Evolutionary conservation across 768 basidiomycete genomes (phyloP), one percentile per base, ranked within the genome.

Genomic region (Kwoniella shandongensis): DNA sequence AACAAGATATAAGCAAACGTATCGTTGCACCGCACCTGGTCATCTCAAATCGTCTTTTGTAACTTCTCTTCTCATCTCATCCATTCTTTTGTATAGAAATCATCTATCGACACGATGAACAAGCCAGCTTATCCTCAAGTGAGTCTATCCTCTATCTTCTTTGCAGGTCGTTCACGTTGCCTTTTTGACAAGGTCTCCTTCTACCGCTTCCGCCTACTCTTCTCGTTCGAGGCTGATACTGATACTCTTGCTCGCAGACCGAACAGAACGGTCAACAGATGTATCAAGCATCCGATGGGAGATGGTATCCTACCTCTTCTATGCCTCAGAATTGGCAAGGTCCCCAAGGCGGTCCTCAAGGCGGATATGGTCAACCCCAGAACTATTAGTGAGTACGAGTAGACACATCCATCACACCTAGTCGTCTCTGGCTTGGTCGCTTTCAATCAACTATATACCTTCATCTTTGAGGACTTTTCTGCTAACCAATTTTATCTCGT

Each of bases 281-380:
- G 61, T 70, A 70, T 36, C 66, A 64, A 40, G 69, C 69, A 7
- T 60, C 57, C 26, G 68, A 70, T 46, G 69, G 69, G 4, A 60
- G 67, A 38, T 67, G 63, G 63, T 67, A 70, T 45, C 66, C 65
- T n/a, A 54, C 50, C 25, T 39, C 46, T 18, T 44, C 57, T 4
- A 59, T 59, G 57, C 57, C 57, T 1, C 57, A 59, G 36, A 44
- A 44, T 26, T 59, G 57, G 57, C 51, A 42, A 32, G 25, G 32
- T n/a, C 25, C 26, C 4, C 51, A 52, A 27, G 38, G 39, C 5
- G 35, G 39, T 17, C 25, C 25, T 25, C 26, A 51, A 7, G 23
- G 39, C 4, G 50, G 26, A 29, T 51, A 51, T 29, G 35, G 22
- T 20, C 36, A 39, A 17, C 39, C 39, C 20, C 50, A 41, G 22